Conservation (phyloP, 257 asterid genomes). For the Solanum peruvianum region DNA sequence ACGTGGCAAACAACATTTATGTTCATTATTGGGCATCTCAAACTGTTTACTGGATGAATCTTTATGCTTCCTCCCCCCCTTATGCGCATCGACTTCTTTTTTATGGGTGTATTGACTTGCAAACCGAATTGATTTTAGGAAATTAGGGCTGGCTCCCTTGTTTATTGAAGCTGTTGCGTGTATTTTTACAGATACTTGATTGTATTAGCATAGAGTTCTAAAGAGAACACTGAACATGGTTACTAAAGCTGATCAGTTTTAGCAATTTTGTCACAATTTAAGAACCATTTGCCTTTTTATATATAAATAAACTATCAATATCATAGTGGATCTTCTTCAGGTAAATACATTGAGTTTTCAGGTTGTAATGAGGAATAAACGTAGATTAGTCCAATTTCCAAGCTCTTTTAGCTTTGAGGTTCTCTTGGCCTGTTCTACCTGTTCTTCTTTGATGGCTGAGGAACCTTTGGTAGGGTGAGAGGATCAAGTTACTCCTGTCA, state of each 20-base stretch:
- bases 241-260: not conserved
- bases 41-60: not conserved
- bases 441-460: not conserved
- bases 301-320: not conserved
- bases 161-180: not conserved
- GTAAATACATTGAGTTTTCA: not conserved
- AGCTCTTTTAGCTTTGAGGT: not conserved
- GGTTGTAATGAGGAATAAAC: not conserved
- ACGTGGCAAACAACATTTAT: not conserved
- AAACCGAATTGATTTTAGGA: not conserved
- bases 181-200: not conserved
- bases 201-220: not conserved
- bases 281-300: not conserved
- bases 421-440: not conserved
- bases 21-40: not conserved
- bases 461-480: not conserved
- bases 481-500: not conserved
- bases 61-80: not conserved
- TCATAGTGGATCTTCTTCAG: not conserved
- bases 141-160: not conserved
- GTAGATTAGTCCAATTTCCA: not conserved
- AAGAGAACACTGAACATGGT: not conserved
- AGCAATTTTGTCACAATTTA: not conserved
- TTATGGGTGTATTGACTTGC: not conserved
- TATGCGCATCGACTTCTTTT: not conserved